Evolutionary conservation across 208 protist species (phyloP), one percentile per base, ranked within the genome.

Genomic region (Entamoeba histolytica): DNA sequence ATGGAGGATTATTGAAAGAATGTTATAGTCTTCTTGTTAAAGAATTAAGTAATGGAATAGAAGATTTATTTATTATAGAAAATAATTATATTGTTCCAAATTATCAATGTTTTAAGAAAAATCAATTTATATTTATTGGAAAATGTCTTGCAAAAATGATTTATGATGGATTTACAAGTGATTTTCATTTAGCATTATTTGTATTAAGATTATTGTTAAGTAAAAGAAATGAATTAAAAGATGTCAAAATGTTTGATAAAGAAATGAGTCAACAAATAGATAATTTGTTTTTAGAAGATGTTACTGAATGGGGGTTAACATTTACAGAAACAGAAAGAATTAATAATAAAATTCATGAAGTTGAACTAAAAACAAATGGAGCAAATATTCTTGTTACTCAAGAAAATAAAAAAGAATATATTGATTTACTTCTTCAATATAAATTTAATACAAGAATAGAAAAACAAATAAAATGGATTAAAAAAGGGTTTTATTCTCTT

Each of bases 331-430:
- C 3, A 28, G 61, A 87, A 35, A 87, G 28, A 31, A 4, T 28
- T 3, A 23, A 35, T 92, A 39, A 28, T 35, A 5, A 52, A 17
- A 14, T 55, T 35, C 6, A 35, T 39, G n/a, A 92, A 23, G 47
- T 92, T 12, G 10, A 47, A 23, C 61, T 92, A 39, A 95, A 95
- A 49, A 91, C 91, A 5, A 93, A 93, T 87, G 97, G 97, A n/a
- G 87, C 47, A 7, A 69, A 97, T n/a, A 95, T 97, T 7, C 52
- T 78, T 5, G 93, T 98, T 3, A 96, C 93, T 10, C 95, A 96
- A 57, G 91, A 96, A 31, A 97, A 97, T 93, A 61, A 94, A 44
- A 52, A 61, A 73, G 96, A 98, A 69, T 97, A 97, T 93, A 93
- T 97, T 7, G 51, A 96, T 51, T 51, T 96, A 7, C 96, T 96